These are phyloP conservation scores for Phalaenopsis hybrid DNA, from an alignment of 116 monocot genomes.

Conservation along the genomic window DNA sequence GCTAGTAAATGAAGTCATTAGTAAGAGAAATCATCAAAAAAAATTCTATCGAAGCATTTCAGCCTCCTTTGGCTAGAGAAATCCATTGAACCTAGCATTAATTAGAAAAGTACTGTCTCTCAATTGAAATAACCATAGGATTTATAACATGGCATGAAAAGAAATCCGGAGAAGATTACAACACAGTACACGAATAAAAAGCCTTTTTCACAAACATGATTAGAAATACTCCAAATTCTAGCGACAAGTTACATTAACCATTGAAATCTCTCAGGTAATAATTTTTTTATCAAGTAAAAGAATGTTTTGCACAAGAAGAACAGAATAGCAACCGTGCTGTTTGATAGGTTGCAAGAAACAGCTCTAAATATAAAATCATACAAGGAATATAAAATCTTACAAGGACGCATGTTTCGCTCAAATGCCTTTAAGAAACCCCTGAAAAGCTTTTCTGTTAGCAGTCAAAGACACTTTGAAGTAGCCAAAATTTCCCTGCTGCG, in stretches of 20 bases:
- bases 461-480: neutral
- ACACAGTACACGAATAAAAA: neutral
- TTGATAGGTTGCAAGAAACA: neutral
- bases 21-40: neutral
- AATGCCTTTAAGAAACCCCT: neutral
- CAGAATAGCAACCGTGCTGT: neutral
- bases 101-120: neutral
- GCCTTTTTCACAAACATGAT: neutral
- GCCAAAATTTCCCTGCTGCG: neutral
- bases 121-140: neutral
- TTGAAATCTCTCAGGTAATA: neutral
- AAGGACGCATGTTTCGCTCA: neutral
- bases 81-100: neutral
- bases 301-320: neutral
- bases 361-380: neutral
- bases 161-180: neutral
- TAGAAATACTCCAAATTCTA: neutral
- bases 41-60: neutral
- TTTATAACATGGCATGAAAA: neutral
- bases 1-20: neutral
- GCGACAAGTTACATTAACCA: neutral
- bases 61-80: neutral
- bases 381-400: neutral
- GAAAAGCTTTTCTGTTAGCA: neutral
- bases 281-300: neutral